Evolutionary conservation across 805 yeast genomes (phyloP), one percentile per base, ranked within the genome.

Genomic region (Wickerhamomyces sydowiorum): DNA sequence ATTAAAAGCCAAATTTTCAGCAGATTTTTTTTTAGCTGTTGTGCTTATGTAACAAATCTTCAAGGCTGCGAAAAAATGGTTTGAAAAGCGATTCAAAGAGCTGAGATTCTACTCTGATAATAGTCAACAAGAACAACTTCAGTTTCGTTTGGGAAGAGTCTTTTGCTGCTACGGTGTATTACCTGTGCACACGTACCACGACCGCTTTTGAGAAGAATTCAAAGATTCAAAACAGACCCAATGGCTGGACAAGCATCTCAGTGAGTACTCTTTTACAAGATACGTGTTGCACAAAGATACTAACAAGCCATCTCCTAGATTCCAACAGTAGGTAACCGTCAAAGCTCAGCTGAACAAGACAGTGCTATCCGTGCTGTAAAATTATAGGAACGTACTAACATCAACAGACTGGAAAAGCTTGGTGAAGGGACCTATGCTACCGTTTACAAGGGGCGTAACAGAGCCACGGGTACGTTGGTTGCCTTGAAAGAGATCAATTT

Each of bases 371-470:
- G n/a, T n/a, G n/a, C n/a, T n/a, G n/a, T n/a, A n/a, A n/a, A n/a
- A n/a, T n/a, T n/a, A 23, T 7, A 15, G 7, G 4, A 12, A 23
- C 7, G n/a, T 24, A 38, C 44, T 44, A 44, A 47, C 42, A 34
- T 28, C 20, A 19, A 24, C 37, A 62, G 69, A 62, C 75, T 86
- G 42, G 96, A 88, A 61, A 87, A 87, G 67, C 74, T 87, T 30
- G 96, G 96, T 32, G 96, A 87, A 66, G 96, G 96, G 38, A 87
- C 99, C 1, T 93, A 93, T 66, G 99, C 99, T 54, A 95, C 96
- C n/a, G 99, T 93, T 27, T 93, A 91, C 69, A 93, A 91, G 57
- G 99, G 86, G 32, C 78, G 88, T 58, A 93, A 86, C 62, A 78
- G 86, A 48, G 78, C 82, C 55, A 83, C 90, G 23, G 96, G 89